These are phyloP conservation scores for Agastache rugosa DNA, from an alignment of 257 asterid genomes.

Conservation along the genomic window DNA sequence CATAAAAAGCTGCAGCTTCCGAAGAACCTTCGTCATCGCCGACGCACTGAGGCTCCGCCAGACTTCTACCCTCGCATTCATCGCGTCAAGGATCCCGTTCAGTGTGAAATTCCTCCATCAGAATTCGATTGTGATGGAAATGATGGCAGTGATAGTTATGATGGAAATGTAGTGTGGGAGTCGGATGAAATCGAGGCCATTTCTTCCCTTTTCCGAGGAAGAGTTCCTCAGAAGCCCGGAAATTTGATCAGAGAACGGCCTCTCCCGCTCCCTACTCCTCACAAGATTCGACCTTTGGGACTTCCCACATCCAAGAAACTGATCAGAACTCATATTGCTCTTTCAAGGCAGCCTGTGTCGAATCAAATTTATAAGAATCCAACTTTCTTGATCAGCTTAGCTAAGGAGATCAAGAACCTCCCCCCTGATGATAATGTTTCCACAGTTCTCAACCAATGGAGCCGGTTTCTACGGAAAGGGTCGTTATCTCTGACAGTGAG, in stretches of 20 bases:
- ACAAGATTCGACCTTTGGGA: constrained; percentile 69
- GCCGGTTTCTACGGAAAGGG: constrained; percentile 77
- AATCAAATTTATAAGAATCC: constrained; percentile 79
- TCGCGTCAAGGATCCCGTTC: constrained; percentile 29
- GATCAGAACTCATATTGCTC: constrained; percentile 45
- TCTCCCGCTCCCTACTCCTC: constrained; percentile 71
- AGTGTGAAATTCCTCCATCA: constrained; percentile 17
- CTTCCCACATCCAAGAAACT: constrained; percentile 66
- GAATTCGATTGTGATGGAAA: constrained; percentile 35
- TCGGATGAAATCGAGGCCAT: constrained; percentile 80
- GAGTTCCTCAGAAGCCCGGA: constrained; percentile 88
- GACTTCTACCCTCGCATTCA: constrained; percentile 48
- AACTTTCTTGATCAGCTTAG: constrained; percentile 75
- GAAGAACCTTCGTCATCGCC: constrained; percentile 64
- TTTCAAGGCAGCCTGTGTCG: constrained; percentile 55
- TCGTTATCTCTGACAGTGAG: constrained; percentile 74
- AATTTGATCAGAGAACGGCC: constrained; percentile 64
- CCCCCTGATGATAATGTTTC: constrained; percentile 62
- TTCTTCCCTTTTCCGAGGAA: constrained; percentile 77
- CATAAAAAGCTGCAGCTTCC: constrained; percentile 53
- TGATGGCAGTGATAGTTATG: constrained; percentile 29
- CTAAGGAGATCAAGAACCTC: constrained; percentile 70
- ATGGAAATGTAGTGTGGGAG: constrained; percentile 59
- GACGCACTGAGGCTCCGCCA: constrained; percentile 63
- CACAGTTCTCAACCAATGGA: constrained; percentile 59